These are phyloP conservation scores for Hygrophorus pudorinus DNA, from an alignment of 768 basidiomycete species.

Conservation along the genomic window DNA sequence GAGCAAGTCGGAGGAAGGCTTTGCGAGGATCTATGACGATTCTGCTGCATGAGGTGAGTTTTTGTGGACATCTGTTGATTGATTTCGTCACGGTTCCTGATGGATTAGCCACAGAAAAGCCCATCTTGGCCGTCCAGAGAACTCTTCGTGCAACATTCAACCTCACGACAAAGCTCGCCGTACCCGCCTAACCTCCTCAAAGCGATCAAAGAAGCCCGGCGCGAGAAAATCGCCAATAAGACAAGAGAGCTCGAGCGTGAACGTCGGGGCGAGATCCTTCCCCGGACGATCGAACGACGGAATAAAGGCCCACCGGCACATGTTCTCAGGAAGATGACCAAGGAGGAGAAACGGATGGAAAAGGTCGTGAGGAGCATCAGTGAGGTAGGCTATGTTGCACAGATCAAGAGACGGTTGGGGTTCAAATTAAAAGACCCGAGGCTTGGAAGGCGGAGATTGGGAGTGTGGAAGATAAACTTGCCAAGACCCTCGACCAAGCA, in stretches of 20 bases:
- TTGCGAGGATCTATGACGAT: conserved; percentile 1
- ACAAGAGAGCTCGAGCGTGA: conserved; percentile 53
- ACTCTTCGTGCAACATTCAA: conserved; percentile 1
- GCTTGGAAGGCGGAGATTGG: too few species aligned
- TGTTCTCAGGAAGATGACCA: conserved; percentile 41
- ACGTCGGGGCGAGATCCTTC: conserved; percentile 50
- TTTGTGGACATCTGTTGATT: not conserved
- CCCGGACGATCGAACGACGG: conserved; percentile 34
- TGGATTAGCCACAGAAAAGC: not conserved
- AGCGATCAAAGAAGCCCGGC: conserved; percentile 44
- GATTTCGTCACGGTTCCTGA: too few species aligned
- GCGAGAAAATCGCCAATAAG: conserved; percentile 54
- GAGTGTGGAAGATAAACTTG: too few species aligned
- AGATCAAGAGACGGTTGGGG: conserved; percentile 47
- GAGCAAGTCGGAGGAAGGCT: conserved; percentile 6
- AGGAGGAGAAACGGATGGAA: conserved; percentile 37
- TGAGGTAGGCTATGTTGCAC: conserved; percentile 65
- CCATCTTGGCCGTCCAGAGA: not conserved
- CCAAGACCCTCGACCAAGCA: conserved; percentile 78
- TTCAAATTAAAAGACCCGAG: conserved; percentile 19
- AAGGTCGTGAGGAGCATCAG: conserved; percentile 40
- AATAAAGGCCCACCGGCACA: conserved; percentile 56
- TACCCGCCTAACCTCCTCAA: conserved; percentile 40
- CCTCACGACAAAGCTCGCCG: conserved; percentile 29
- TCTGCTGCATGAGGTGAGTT: conserved; percentile 32